Base-by-base conservation (phyloP, 306 rosid genomes). In the Rosa rugosa region DNA sequence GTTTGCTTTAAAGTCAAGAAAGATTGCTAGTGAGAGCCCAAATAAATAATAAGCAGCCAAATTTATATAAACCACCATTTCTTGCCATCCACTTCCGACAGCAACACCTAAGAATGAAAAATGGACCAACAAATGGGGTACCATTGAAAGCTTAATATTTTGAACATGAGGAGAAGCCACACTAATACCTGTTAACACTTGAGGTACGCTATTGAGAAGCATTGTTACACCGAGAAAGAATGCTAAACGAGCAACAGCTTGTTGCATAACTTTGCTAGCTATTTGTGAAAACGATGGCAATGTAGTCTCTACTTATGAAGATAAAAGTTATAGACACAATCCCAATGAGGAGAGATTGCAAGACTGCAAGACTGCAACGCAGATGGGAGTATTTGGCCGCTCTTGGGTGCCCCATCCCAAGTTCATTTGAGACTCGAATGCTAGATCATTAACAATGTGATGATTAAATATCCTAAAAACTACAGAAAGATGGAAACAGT, bases 71-170 rank as follows among this genome's bases (percentile, higher is more conserved):
- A 76, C 93, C 63, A 83, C 90, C 79, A 81, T 84, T 36, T 83
- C 81, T 82, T 87, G 96, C 93, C 91, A 86, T 75, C 92, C 92
- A 82, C 88, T 56, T 67, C 89, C 86, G 72, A 81, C 7, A 3
- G 85, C 88, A 62, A 88, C 88, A 65, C 91, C 89, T 81, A 53
- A 49, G 70, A 23, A 8, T 16, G 67, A 13, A 50, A 50, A 31
- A 31, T 31, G 36, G 36, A 31, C 36, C 36, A 31, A 31, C 36
- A 31, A 31, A 31, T 31, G 3, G 5, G 13, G 10, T 5, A 76
- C 27, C 36, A 31, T 8, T 56, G 11, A 9, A 16, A 34, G 12
- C 20, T 50, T 17, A 1, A 51, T 20, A 20, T 3, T 34, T 31
- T 31, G 36, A 17, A 5, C 25, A 51, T 3, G 31, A 5, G 7